These are phyloP conservation scores for Microcyclospora tardicrescens DNA, from an alignment of 2,329 filamentous ascomycete genomes.

Conservation along the genomic window DNA sequence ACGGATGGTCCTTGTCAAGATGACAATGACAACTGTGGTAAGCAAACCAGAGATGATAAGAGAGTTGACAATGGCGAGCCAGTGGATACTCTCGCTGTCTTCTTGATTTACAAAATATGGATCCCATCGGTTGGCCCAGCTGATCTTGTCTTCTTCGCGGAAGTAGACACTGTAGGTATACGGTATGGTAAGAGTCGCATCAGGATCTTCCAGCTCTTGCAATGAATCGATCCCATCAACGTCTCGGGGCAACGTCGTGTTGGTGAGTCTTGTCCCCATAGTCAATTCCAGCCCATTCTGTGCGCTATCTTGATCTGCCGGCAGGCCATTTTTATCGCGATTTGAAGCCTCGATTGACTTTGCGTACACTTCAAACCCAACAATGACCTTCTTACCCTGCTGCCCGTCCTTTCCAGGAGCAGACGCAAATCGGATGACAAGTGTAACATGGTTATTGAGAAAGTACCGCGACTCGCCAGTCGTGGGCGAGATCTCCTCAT, in stretches of 20 bases:
- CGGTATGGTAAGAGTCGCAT: slow-evolving; percentile 56
- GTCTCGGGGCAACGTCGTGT: slow-evolving; percentile 34
- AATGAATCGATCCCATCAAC: slow-evolving; percentile 50
- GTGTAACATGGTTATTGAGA: slow-evolving; percentile 78
- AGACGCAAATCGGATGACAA: slow-evolving; percentile 65
- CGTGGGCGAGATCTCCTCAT: slow-evolving; percentile 50
- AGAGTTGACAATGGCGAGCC: slow-evolving; percentile 80
- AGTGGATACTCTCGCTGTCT: slow-evolving; percentile 69
- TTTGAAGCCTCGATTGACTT: slow-evolving; percentile 60
- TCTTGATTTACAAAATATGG: slow-evolving; percentile 82
- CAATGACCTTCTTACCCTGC: slow-evolving; percentile 63
- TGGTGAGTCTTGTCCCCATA: slow-evolving; percentile 50
- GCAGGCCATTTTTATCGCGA: slow-evolving; percentile 53
- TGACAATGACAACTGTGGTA: slow-evolving; percentile 67
- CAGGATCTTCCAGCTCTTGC: slow-evolving; percentile 43
- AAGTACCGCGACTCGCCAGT: slow-evolving; percentile 54
- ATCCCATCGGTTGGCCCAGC: slow-evolving; percentile 79
- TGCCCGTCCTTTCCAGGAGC: slow-evolving; percentile 57
- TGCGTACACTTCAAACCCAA: slow-evolving; percentile 81
- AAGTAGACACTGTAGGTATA: slow-evolving; percentile 89
- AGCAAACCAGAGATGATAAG: slow-evolving; percentile 69
- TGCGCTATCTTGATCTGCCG: slow-evolving; percentile 50
- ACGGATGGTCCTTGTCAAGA: slow-evolving; percentile 64
- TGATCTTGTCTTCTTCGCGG: slow-evolving; percentile 64
- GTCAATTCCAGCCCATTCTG: slow-evolving; percentile 56